Base-by-base conservation (phyloP, 2,329 filamentous ascomycete species). In the Fusarium oligoseptatum region DNA sequence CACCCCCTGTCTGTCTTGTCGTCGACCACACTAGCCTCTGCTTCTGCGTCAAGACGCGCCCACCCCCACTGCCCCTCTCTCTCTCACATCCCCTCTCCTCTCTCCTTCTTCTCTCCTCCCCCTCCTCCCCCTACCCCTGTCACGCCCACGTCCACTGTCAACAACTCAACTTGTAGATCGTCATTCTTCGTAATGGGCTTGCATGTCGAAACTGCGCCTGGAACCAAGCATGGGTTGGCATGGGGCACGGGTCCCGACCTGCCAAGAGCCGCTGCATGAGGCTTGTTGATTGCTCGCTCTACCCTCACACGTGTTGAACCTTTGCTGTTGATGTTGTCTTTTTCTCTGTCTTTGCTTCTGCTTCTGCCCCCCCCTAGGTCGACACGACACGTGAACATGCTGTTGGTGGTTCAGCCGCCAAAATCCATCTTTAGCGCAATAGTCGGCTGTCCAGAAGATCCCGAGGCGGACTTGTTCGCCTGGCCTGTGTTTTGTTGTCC, bases 361-460 rank as follows among this genome's bases (percentile, higher is more conserved):
- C 48, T 10, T 52, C 48, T 52, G 17, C 39, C 15, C 63, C 55
- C 34, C 48, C 22, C 22, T 22, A 27, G 68, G 29, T 45, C 72
- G 20, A 63, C 45, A 57, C 64, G n/a, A 61, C 45, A 58, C 39
- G 37, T 67, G 43, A 64, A 60, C 12, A 63, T 39, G 36, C 39
- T 36, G 34, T 43, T 70, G 60, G 24, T 70, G 60, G 57, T 65
- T 77, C 77, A 82, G 50, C 85, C 84, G 6, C 90, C 91, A 88
- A 99, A 98, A 82, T 98, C 89, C 94, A 98, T 97, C 88, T 97
- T 97, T 80, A 99, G 84, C 64, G 95, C 95, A 87, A 99, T 99
- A 73, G 87, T 97, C 14, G 97, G 97, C 82, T 90, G 91, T 32
- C 85, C 88, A 67, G 86, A 84, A 68, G 84, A 86, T 60, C 83